These are phyloP conservation scores for Aspergillus sp. DNA, from an alignment of 2,329 filamentous ascomycete species.

Conservation along the genomic window DNA sequence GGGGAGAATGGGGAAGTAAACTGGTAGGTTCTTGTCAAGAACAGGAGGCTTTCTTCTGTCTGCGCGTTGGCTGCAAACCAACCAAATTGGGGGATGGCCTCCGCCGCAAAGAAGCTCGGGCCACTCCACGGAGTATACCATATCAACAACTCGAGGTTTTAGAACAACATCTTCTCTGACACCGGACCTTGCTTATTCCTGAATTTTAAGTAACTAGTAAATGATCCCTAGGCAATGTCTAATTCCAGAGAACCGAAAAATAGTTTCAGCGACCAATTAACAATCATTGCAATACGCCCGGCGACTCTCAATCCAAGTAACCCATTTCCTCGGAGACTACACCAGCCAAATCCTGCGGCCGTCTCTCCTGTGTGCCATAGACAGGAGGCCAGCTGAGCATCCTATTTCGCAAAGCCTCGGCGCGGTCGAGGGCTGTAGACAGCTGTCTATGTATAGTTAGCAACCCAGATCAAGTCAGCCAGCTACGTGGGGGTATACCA, in stretches of 20 bases:
- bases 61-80: conserved; percentile 9
- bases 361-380: conserved; percentile 44
- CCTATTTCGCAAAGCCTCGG: conserved; percentile 47
- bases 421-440: conserved; percentile 46
- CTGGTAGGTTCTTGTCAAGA: conserved; percentile 6
- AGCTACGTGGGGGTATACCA: conserved; percentile 19
- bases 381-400: conserved; percentile 53
- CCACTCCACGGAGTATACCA: conserved; percentile 23
- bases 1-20: conserved; percentile 1
- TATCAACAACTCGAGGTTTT: neutral
- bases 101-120: conserved; percentile 31
- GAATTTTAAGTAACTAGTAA: neutral
- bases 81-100: conserved; percentile 1
- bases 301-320: conserved; percentile 48
- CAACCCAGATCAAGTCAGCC: neutral
- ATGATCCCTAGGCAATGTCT: neutral
- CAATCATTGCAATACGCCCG: neutral
- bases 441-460: conserved; percentile 43
- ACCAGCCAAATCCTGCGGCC: conserved; percentile 46
- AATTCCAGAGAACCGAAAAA: neutral
- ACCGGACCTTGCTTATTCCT: neutral
- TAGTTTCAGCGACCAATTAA: neutral
- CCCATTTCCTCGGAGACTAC: conserved; percentile 61
- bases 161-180: neutral
- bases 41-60: conserved; percentile 10